phyloP scores from a whole-genome alignment of 179 eudicot genomes.

The Carnegiea gigantea region DNA sequence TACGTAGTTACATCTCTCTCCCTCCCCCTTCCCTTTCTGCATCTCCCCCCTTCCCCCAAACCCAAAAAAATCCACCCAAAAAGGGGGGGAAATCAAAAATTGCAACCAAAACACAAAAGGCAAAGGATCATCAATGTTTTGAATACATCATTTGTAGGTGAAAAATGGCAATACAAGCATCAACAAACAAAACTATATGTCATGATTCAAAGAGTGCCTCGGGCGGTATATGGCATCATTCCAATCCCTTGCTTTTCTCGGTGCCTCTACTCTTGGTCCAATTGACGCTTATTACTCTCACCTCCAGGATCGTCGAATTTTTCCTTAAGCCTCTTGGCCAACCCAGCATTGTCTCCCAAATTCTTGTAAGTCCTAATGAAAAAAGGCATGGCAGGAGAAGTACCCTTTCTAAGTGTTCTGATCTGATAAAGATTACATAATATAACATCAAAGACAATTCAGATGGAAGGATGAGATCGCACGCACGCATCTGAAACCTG shows the following conservation, averaged over 20 bases:
- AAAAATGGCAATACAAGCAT: neutral
- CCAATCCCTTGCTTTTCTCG: neutral
- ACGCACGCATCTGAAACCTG: no score
- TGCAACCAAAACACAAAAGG: neutral
- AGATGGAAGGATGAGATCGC: neutral
- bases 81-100: no score
- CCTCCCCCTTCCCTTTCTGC: neutral
- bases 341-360: conserved; percentile 1
- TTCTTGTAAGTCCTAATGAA: conserved; percentile 1
- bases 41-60: neutral
- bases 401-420: neutral
- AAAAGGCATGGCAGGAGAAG: neutral
- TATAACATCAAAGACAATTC: neutral
- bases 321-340: neutral
- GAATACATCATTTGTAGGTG: neutral
- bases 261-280: neutral
- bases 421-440: neutral
- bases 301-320: neutral
- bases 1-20: neutral
- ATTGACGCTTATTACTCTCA: neutral
- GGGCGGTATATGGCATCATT: neutral
- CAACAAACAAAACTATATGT: neutral
- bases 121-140: neutral
- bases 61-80: conserved; percentile 16
- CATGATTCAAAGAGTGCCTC: neutral